Evolutionary conservation across 164 flowering plant species (phyloP), one percentile per base, ranked within the genome.

Genomic region (Piper longum): DNA sequence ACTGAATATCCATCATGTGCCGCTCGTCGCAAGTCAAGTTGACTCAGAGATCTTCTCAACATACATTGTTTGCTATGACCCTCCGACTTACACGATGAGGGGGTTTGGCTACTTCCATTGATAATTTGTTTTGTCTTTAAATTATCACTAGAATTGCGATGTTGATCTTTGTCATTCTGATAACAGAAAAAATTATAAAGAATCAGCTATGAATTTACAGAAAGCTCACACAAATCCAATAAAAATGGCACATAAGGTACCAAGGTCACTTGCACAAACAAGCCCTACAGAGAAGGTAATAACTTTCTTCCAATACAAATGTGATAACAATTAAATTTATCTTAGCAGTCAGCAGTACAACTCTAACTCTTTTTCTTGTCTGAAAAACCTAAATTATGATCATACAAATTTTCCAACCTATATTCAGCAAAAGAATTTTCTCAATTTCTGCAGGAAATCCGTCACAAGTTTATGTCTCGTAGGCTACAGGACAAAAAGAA

Each of bases 1-100:
- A 93, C 96, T 43, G 96, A 87, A 68, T 86, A 81, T 67, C 77
- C 89, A 75, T 87, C 89, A 69, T 78, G 77, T 39, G 71, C 61
- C 70, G 36, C 36, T 26, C 69, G 81, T 17, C 64, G 68, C 26
- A 88, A 76, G 70, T 86, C 89, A 55, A 64, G 85, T 54, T 86
- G 96, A 79, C 96, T 86, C 41, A 65, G 19, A 67, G 92, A 82
- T 74, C 88, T 85, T 68, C 82, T 75, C 41, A 85, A 59, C 44
- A 61, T 67, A 48, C 73, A 74, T 19, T 75, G 82, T 56, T 78
- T 69, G 74, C 67, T 71, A 40, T 84, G 67, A 75, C 67, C 73
- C n/a, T 72, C 56, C 43, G 73, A 68, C 66, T 76, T 81, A 56
- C 66, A 62, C 26, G 67, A 59, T 55, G 74, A 60, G 51, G 74